Base-by-base conservation (phyloP, 192 early-diverging fungal species). In the Thamnidium elegans region DNA sequence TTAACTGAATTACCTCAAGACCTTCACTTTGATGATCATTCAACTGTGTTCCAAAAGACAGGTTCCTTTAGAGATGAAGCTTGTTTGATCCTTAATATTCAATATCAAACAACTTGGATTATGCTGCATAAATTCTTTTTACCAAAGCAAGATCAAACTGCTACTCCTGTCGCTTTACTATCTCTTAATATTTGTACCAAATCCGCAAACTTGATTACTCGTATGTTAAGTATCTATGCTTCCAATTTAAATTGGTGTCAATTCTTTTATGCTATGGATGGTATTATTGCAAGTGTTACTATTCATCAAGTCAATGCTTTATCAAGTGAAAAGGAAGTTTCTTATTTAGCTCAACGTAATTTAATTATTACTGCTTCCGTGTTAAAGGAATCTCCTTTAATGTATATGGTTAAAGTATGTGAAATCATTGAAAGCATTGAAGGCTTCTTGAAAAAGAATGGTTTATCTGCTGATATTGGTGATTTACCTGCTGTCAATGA, bases 41-140 rank as follows among this genome's bases (percentile, higher is more conserved):
- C 55, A 23, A 14, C 39, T 44, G 11, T 42, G 3, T 68, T 71
- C 6, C 53, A 55, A 43, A 59, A 34, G 7, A 64, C 69, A 7
- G 58, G 66, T 2, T 68, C 70, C 1, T 71, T 76, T 45, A 32
- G 69, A 43, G 70, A 76, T 36, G 74, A 76, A 43, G 69, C 74
- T 15, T 68, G 70, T 23, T 39, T 76, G 4, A 65, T 76, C 50
- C 58, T 76, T 7, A 76, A 76, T 19, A 71, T 76, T 20, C 69
- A 70, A 46, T 72, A 76, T 30, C 69, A 76, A 19, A 76, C 74
- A 3, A 76, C 74, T 1, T 76, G 74, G 74, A 76, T 76, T 32
- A 76, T 76, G 74, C 62, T 76, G 14, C 74, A 76, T 50, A 68
- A 76, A 42, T 76, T 76, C 70, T 76, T 76, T 42, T 64, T 76